Conservation (phyloP, 2,329 filamentous ascomycete species). For the Raffaelea albimanens region DNA sequence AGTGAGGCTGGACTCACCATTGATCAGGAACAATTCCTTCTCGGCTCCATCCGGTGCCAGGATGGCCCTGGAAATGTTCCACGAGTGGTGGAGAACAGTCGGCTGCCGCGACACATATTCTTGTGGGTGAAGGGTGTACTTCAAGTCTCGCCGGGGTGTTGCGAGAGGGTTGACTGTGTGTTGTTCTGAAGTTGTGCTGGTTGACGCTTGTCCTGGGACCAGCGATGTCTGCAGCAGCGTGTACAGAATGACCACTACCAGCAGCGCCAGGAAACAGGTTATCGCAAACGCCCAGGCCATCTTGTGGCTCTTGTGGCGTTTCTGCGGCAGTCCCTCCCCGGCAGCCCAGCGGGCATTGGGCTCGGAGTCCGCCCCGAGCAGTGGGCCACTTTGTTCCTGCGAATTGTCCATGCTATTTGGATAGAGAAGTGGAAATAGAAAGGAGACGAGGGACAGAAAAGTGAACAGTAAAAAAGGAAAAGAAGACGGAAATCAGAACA, state of each 20-base stretch:
- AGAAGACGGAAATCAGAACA: no score
- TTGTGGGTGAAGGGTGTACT: conserved; percentile 26
- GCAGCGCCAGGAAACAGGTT: background rate
- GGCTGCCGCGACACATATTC: conserved; percentile 27
- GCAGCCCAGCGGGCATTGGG: background rate
- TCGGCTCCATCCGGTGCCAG: conserved; percentile 38
- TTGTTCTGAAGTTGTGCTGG: no score
- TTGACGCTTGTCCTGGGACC: background rate
- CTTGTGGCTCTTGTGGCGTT: background rate
- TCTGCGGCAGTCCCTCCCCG: background rate
- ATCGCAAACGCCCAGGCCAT: background rate
- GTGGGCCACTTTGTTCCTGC: background rate
- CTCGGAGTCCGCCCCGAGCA: background rate
- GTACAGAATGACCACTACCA: background rate
- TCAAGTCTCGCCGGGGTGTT: conserved; percentile 5
- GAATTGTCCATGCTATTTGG: background rate
- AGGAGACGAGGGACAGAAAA: background rate
- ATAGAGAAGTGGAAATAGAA: background rate
- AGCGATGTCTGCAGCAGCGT: background rate
- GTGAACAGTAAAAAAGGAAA: background rate
- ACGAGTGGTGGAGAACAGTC: conserved; percentile 23
- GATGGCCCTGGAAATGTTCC: conserved; percentile 28
- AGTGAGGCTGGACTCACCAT: conserved; percentile 23
- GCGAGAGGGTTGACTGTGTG: conserved; percentile 1
- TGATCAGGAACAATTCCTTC: conserved; percentile 40